Base-by-base conservation (phyloP, 352 stramenopile species). In the Phytophthora megakarya region DNA sequence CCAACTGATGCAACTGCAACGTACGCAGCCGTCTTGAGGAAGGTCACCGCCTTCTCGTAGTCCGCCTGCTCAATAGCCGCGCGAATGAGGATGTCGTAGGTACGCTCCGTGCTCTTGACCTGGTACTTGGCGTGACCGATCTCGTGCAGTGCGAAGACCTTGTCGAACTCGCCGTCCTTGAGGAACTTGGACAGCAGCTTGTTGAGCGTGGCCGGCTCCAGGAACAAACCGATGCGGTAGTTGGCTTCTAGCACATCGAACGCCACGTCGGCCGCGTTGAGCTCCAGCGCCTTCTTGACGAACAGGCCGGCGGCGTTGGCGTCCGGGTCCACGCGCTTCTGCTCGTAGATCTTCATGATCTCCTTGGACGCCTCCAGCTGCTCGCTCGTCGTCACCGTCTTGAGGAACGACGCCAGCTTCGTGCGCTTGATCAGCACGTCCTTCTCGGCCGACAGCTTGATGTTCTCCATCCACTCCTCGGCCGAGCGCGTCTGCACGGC, bases 291-390 rank as follows among this genome's bases (percentile, higher is more conserved):
- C 70, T 93, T 93, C 72, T 93, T 93, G 15, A 93, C 78, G 50
- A 93, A 90, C 2, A 92, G 58, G 8, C 82, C 84, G 4, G 79
- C 82, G n/a, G 84, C 84, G 54, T 85, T 90, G 38, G 82, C 67
- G 50, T 92, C 83, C 57, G 83, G 84, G 61, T 93, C 84, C 58
- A 93, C 81, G 40, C 84, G 82, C 73, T 93, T 93, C 66, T 88
- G 70, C 75, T 93, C 84, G 65, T 93, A 93, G 58, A 93, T 92
- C 67, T 90, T 88, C 84, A 93, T 92, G 63, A 93, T 92, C 70
- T 91, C 82, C 72, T 92, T 92, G 23, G 75, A 86, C 1, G 79
- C 81, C 69, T 89, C 80, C 44, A 93, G 71, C 71, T 93, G 71
- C 67, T 93, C 84, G 51, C 76, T 90, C 5, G 81, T 93, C 28